Conservation (phyloP, 805 yeast genomes). For the Hemisphaericaspora nanyangensis region DNA sequence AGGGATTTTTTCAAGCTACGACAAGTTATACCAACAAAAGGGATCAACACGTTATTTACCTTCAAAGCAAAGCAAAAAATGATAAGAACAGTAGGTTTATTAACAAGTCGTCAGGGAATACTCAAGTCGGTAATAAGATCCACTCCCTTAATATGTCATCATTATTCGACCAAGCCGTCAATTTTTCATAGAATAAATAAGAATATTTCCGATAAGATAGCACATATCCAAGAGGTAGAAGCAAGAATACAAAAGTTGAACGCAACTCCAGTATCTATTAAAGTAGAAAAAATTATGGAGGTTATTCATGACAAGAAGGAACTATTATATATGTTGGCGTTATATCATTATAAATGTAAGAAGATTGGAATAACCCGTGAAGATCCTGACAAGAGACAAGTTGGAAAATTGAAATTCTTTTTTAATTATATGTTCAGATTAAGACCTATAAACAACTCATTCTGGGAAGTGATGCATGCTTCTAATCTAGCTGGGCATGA, state of each 20-base stretch:
- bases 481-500: conserved; percentile 26
- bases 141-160: background rate
- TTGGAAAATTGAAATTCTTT: conserved; percentile 15
- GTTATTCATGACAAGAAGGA: conserved; percentile 24
- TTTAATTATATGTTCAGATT: conserved; percentile 16
- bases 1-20: too few species aligned
- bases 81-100: too few species aligned
- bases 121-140: background rate
- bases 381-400: conserved; percentile 9
- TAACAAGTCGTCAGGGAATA: too few species aligned
- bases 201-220: too few species aligned
- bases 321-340: conserved; percentile 24
- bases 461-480: conserved; percentile 35
- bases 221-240: background rate
- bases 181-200: too few species aligned
- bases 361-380: conserved; percentile 22
- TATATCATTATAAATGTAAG: conserved; percentile 29
- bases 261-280: conserved; percentile 13
- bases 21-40: too few species aligned
- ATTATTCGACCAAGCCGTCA: background rate
- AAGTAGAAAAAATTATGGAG: conserved; percentile 22
- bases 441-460: conserved; percentile 29
- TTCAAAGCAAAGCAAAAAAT: too few species aligned
- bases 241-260: background rate
- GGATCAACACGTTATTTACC: too few species aligned